A percentile compares a stretch with the other conserved stretches of the same genome.
phyloP scores from a whole-genome alignment of 352 stramenopile genomes.

The Peronosclerospora sorghi region DNA sequence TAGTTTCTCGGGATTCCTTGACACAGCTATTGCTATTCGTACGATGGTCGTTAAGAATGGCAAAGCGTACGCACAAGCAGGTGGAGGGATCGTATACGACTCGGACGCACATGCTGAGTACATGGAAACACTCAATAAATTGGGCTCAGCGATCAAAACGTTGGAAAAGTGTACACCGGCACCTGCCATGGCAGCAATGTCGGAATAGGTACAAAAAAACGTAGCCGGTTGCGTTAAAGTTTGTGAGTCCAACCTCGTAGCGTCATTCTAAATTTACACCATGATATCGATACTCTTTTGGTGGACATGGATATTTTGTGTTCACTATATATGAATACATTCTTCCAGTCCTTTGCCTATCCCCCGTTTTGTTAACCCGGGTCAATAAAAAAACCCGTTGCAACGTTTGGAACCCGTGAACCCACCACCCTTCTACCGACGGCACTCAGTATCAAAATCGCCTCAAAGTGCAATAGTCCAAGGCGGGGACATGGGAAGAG shows the following conservation, averaged over 20 bases:
- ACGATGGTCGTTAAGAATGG: constrained; percentile 76
- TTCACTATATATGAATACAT: constrained; percentile 1
- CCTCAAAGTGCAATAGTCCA: constrained; percentile 1
- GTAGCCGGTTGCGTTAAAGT: too few relatives aligned
- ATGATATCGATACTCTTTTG: too few relatives aligned
- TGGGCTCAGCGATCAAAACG: constrained; percentile 72
- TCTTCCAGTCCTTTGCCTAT: not conserved
- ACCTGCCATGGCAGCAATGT: not conserved
- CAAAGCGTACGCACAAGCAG: constrained; percentile 77
- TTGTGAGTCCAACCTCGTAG: too few relatives aligned
- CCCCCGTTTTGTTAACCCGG: constrained; percentile 1
- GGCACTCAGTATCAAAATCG: constrained; percentile 26
- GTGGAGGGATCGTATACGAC: constrained; percentile 84
- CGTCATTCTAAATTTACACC: too few relatives aligned
- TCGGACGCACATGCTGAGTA: constrained; percentile 81
- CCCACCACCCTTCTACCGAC: constrained; percentile 11
- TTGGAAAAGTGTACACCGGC: constrained; percentile 74
- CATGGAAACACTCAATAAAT: constrained; percentile 85
- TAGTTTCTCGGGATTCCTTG: constrained; percentile 76
- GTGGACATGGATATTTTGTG: too few relatives aligned
- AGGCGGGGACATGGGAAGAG: constrained; percentile 21
- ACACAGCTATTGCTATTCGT: constrained; percentile 84
- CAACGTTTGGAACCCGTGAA: not conserved
- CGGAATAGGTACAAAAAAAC: too few relatives aligned
- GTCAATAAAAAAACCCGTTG: not conserved